Evolutionary conservation across 2,329 filamentous ascomycete species (phyloP).

Genomic region (Claviceps fusiformis): DNA sequence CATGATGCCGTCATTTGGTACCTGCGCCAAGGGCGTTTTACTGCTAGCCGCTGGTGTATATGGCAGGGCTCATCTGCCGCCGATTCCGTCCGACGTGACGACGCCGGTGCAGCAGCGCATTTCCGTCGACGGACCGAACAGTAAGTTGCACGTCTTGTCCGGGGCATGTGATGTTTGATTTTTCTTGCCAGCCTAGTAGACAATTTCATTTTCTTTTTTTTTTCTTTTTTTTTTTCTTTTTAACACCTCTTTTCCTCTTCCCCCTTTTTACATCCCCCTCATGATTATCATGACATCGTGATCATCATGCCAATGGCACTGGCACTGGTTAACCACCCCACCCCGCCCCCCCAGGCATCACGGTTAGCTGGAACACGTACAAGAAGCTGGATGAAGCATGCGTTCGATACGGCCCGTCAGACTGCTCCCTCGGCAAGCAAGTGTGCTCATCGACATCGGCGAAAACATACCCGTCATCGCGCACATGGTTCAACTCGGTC

Average conservation of each 20-base stretch:
- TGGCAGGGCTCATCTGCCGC: constrained; percentile 24
- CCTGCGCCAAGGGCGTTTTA: neutral
- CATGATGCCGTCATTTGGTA: neutral
- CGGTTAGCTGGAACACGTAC: constrained; percentile 46
- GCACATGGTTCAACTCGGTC: constrained; percentile 38
- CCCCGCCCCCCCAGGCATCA: constrained; percentile 30
- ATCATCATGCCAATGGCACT: too few relatives aligned
- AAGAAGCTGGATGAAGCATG: constrained; percentile 29
- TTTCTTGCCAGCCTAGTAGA: too few relatives aligned
- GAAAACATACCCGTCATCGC: constrained; percentile 36
- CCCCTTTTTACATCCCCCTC: too few relatives aligned
- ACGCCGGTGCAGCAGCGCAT: constrained; percentile 42
- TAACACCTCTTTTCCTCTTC: too few relatives aligned
- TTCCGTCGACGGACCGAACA: constrained; percentile 33
- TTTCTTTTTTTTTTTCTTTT: too few relatives aligned
- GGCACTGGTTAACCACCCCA: neutral
- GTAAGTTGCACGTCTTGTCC: constrained; percentile 18
- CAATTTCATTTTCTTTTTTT: neutral
- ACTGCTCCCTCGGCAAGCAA: constrained; percentile 20
- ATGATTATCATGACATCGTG: neutral
- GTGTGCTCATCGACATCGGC: constrained; percentile 31
- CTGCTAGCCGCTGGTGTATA: constrained; percentile 1
- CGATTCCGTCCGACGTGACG: constrained; percentile 33
- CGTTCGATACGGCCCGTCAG: constrained; percentile 36
- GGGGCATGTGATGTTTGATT: too few relatives aligned